Conservation (phyloP, 2,329 filamentous ascomycete species). For the Neopestalotiopsis rosae region DNA sequence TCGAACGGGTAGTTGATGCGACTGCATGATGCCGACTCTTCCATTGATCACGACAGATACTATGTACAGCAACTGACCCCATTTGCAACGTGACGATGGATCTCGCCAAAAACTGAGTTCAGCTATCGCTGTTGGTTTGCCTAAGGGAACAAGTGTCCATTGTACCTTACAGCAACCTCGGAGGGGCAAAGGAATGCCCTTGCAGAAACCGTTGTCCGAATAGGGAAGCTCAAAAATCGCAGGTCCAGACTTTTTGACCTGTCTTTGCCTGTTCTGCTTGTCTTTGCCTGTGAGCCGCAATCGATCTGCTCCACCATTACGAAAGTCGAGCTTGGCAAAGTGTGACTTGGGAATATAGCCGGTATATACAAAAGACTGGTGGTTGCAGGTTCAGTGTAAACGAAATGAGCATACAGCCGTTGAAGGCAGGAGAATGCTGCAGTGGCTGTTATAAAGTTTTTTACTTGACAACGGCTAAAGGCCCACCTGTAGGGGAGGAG, state of each 20-base stretch:
- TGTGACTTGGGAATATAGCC: constrained; percentile 10
- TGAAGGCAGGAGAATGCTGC: constrained; percentile 2
- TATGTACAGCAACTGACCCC: background rate
- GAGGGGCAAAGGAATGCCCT: background rate
- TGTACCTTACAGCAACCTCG: background rate
- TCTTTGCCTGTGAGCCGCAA: background rate
- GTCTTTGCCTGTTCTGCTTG: too few relatives aligned
- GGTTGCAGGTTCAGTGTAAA: constrained; percentile 2
- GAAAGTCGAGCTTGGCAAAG: background rate
- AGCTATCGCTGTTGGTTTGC: too few relatives aligned
- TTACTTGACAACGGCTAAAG: background rate
- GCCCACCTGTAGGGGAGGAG: background rate
- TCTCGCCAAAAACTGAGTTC: too few relatives aligned
- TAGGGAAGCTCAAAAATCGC: background rate
- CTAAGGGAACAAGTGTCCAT: background rate
- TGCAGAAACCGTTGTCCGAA: constrained; percentile 1
- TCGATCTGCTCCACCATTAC: constrained; percentile 8
- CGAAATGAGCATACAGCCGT: constrained; percentile 11
- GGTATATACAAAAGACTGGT: background rate
- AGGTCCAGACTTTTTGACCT: background rate
- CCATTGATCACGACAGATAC: background rate
- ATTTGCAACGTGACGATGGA: background rate
- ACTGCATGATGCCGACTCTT: background rate
- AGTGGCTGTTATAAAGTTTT: too few relatives aligned
- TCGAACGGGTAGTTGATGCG: too few relatives aligned